Evolutionary conservation across 257 asterid species (phyloP), one percentile per base, ranked within the genome.

Genomic region (Ligustrum vulgare): DNA sequence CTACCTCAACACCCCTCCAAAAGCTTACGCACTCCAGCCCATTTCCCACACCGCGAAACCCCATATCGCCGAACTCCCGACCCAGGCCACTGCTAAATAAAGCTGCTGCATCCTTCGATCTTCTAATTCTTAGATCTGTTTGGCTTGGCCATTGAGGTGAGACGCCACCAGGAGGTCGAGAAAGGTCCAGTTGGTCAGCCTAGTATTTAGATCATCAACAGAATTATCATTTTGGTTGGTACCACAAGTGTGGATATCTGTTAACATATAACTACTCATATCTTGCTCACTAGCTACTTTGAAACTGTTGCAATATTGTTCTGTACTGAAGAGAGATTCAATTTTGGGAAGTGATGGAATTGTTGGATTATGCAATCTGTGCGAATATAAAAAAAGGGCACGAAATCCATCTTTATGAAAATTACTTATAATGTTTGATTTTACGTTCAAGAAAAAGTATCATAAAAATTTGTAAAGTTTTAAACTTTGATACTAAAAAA

Each of bases 131-230:
- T 1, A 28, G 0, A 28, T 28, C 31, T 28, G 31, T 28, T 60
- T 75, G 0, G 78, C 72, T 49, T 89, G 92, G 0, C 98, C 94
- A 73, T 92, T 87, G 25, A 94, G 96, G 82, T 94, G 98, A 3
- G 97, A 88, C 1, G 98, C 98, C 80, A 94, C 98, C 13, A 94
- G 82, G 4, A 91, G 88, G 72, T 94, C 98, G n/a, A 92, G 82
- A 0, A 92, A 73, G 13, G 43, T 91, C 99, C 99, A 94, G 43
- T 89, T 89, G 7, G 83, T 62, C 0, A 67, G 45, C 47, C 67
- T 37, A 28, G 16, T 49, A 28, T 79, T 77, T 0, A 63, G 70
- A 37, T 76, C 41, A 36, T 13, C 64, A 47, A 79, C 78, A 5
- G 58, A 43, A 18, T 39, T 67, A 1, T 68, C 35, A 20, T 64